Evolutionary conservation across 768 basidiomycete genomes (phyloP).

Genomic region (Lyophyllum semitale): DNA sequence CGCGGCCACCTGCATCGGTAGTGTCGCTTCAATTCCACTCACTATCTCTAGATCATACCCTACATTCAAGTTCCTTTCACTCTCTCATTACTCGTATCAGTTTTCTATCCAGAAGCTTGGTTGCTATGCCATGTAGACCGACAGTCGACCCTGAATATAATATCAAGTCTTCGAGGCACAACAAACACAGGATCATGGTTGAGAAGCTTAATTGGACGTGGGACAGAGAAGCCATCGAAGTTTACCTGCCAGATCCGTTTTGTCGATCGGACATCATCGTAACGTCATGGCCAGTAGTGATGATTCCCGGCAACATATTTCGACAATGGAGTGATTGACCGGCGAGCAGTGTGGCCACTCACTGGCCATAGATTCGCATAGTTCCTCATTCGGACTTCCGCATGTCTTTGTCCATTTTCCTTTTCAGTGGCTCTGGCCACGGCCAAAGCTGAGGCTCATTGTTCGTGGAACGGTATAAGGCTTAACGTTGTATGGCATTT

Average conservation of each 20-base stretch:
- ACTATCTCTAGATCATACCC: conserved; percentile 19
- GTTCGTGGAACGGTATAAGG: background rate
- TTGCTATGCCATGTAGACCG: background rate
- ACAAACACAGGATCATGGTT: background rate
- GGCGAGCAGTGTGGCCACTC: background rate
- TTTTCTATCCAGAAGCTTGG: background rate
- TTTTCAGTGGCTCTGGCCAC: background rate
- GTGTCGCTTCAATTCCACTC: conserved; percentile 16
- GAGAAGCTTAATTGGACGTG: conserved; percentile 29
- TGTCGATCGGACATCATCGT: conserved; percentile 22
- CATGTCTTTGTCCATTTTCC: background rate
- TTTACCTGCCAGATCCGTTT: conserved; percentile 8
- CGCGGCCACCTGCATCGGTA: conserved; percentile 63
- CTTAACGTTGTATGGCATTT: background rate
- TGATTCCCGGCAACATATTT: conserved; percentile 13
- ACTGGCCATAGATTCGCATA: background rate
- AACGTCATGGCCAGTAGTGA: conserved; percentile 23
- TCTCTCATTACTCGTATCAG: background rate
- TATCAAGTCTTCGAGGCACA: background rate
- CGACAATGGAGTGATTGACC: conserved; percentile 8
- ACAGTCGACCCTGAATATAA: background rate
- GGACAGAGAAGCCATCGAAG: conserved; percentile 29
- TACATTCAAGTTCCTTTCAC: conserved; percentile 1
- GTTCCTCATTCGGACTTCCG: background rate
- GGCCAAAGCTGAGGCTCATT: conserved; percentile 8